Evolutionary conservation across 1,284 basidiomycete genomes (phyloP), one percentile per base, ranked within the genome.

Genomic region (Sphaerobolus stellatus): DNA sequence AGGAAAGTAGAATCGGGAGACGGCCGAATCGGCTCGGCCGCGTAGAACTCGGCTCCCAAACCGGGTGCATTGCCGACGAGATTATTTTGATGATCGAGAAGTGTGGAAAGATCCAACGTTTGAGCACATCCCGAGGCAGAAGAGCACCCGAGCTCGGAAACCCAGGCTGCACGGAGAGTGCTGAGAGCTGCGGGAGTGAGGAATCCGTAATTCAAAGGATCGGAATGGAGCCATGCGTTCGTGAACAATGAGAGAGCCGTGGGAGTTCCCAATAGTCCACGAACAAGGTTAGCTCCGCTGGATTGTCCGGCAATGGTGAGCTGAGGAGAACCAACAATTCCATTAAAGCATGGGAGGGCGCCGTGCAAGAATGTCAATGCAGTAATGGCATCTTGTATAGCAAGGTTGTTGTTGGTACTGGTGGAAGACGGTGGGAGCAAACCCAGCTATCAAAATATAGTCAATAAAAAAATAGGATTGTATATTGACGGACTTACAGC

Each of bases 221-320:
- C 90, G 3, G 90, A 92, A 53, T 94, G 90, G 8, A 94, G 67
- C 56, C 92, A 90, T 0, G 85, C 88, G 34, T 79, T 85, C 52
- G 78, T 75, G 74, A 92, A 92, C 40, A 90, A 71, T 2, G 78
- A 75, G 16, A 77, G 73, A 0, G 84, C 88, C 8, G 81, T 80
- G 2, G 90, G 88, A 1, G 74, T 74, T 18, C 84, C 87, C 40
- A 90, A 76, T 28, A 92, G 71, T 1, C 87, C 82, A 55, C 93
- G 80, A 61, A 96, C 81, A 76, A 95, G 80, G 56, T 78, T 81
- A 0, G 88, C 94, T 36, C 94, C 94, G 29, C 84, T 83, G 64
- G 90, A 93, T 69, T 97, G 93, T 5, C 94, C 94, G 22, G 90
- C 91, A 20, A 97, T 61, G 0, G 92, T 94, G 61, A 97, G 80